Evolutionary conservation across 2,329 filamentous ascomycete species (phyloP).

Genomic region (Pseudogymnoascus sp.): DNA sequence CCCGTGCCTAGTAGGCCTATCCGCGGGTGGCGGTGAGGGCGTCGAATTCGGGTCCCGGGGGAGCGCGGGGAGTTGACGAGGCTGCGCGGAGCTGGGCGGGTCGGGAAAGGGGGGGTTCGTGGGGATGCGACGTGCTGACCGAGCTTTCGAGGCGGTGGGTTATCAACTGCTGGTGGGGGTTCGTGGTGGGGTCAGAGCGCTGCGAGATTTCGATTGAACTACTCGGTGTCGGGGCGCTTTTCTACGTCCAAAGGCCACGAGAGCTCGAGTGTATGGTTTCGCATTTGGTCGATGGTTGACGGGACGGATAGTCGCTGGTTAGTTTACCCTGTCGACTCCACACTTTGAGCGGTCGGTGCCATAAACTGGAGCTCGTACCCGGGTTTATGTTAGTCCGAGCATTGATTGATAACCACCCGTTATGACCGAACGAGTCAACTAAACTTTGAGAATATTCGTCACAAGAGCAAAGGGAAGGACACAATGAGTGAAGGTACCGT

Average conservation of each 20-base stretch:
- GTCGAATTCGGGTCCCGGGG: background rate
- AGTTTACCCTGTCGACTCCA: conserved; percentile 6
- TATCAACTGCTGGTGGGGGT: background rate
- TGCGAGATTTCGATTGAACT: background rate
- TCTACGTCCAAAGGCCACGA: background rate
- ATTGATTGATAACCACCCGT: background rate
- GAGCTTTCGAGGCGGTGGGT: background rate
- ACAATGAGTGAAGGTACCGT: conserved; percentile 4
- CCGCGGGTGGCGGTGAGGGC: background rate
- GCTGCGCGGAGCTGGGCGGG: background rate
- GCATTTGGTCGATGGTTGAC: conserved; percentile 4
- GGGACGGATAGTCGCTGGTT: conserved; percentile 5
- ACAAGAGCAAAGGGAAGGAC: background rate
- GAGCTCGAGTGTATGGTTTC: background rate
- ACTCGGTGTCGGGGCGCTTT: background rate
- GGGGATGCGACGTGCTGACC: background rate
- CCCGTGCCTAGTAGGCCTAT: conserved; percentile 1
- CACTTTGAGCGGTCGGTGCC: background rate
- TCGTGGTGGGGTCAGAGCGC: background rate
- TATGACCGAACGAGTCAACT: background rate
- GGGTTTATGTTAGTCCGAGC: conserved; percentile 1
- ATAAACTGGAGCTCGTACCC: conserved; percentile 1
- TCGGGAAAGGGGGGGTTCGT: background rate
- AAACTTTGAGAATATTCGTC: background rate
- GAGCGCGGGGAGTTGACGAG: background rate